Base-by-base conservation (phyloP, 2,329 filamentous ascomycete genomes). In the Arthrinium phaeospermum region DNA sequence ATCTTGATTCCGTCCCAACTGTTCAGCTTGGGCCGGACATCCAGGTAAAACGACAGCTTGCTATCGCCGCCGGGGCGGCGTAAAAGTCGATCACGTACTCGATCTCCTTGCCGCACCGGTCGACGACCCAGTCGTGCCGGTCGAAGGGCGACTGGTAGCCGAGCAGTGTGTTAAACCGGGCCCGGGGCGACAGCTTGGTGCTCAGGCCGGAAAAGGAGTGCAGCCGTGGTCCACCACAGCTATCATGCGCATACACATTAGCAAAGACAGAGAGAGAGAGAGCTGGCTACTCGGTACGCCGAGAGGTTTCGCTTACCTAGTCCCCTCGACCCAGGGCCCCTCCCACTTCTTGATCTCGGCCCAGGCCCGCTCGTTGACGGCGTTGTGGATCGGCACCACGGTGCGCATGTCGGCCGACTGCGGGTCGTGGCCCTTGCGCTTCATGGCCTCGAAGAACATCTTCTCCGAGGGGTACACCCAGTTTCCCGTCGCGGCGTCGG, bases 11-110 rank as follows among this genome's bases (percentile, higher is more conserved):
- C 91, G 81, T 93, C 91, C 86, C 88, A 90, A 1, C 86, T 89
- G 78, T 92, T 92, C 75, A 93, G 79, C 83, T 93, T 93, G 0
- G 91, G 91, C 77, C 91, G 83, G 61, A 93, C 91, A 77, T 93
- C 90, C 22, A 93, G 82, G 76, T 91, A 92, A 79, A 93, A 93
- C 75, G 90, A 92, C 7, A 86, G 83, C 76, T 83, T 81, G 37
- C 81, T 78, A 24, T 79, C 76, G 1, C 79, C 80, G 44, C 80
- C 79, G 3, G 84, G 82, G 7, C 88, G 6, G 94, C 91, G 80
- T 99, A 99, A 78, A 99, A 99, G 83, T 99, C 96, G 82, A 99
- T 99, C 51, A 99, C 93, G 81, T 99, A 99, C 78, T 98, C 96
- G 68, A 99, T 85, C 78, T 90, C 90, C 27, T 87, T 92, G 44